Conservation (phyloP, 495 filamentous ascomycete genomes). For the Lasiosphaeris hirsuta region DNA sequence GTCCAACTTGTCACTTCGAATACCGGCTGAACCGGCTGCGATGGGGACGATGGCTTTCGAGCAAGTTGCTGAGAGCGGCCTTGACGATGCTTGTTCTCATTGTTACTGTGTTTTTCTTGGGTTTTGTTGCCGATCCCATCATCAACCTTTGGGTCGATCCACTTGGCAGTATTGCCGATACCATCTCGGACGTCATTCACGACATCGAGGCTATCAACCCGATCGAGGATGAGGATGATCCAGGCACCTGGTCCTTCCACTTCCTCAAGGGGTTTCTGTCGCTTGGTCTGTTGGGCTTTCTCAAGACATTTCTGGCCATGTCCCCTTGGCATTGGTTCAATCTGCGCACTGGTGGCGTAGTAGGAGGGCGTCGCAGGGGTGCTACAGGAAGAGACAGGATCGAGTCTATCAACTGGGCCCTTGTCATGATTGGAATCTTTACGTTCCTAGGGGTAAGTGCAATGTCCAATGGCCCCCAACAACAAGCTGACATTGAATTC, state of each 20-base stretch:
- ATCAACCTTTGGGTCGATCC: slow-evolving; percentile 85
- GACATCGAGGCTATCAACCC: slow-evolving; percentile 31
- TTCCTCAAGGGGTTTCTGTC: slow-evolving; percentile 84
- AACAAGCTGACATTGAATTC: slow-evolving; percentile 10
- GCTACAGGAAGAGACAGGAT: slow-evolving; percentile 66
- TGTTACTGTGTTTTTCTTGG: slow-evolving; percentile 69
- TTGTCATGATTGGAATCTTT: slow-evolving; percentile 73
- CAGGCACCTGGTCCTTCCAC: slow-evolving; percentile 68
- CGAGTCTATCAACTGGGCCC: slow-evolving; percentile 68
- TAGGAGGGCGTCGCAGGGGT: slow-evolving; percentile 48
- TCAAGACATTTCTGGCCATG: slow-evolving; percentile 72
- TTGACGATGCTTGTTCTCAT: slow-evolving; percentile 70
- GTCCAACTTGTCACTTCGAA: slow-evolving; percentile 81
- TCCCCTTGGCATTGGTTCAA: slow-evolving; percentile 77
- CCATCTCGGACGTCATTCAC: slow-evolving; percentile 33
- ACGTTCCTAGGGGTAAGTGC: slow-evolving; percentile 78
- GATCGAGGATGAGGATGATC: slow-evolving; percentile 41
- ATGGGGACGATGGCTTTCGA: slow-evolving; percentile 72
- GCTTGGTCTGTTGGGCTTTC: slow-evolving; percentile 78
- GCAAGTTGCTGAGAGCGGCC: slow-evolving; percentile 56
- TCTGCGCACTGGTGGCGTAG: slow-evolving; percentile 49
- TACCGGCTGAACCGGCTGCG: slow-evolving; percentile 78
- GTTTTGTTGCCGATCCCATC: slow-evolving; percentile 90
- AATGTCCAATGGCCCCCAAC: background rate
- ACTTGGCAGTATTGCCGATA: slow-evolving; percentile 43